Evolutionary conservation across 1,284 basidiomycete genomes (phyloP).

Genomic region (Vanrija sp.): DNA sequence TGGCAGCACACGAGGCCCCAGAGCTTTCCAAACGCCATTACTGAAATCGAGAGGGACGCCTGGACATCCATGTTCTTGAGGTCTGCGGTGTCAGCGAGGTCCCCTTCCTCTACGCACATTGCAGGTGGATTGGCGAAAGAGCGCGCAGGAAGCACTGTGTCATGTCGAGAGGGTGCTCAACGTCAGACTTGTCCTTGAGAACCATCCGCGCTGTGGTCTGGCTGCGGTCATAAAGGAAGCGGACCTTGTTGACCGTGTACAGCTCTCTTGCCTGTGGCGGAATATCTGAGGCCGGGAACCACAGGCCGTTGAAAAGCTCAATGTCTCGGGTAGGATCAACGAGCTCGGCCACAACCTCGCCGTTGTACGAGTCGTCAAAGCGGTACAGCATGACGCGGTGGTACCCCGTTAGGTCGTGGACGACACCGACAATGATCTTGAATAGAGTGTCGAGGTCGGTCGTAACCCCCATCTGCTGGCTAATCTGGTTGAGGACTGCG

Average conservation of each 20-base stretch:
- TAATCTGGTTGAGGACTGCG: conserved; percentile 74
- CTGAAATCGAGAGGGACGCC: conserved; percentile 82
- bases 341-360: conserved; percentile 74
- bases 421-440: conserved; percentile 71
- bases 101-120: conserved; percentile 56
- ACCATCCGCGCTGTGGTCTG: conserved; percentile 75
- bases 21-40: conserved; percentile 74
- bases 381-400: conserved; percentile 87
- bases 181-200: conserved; percentile 61
- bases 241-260: conserved; percentile 68
- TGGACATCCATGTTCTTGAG: conserved; percentile 75
- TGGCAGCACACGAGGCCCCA: conserved; percentile 86
- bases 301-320: conserved; percentile 62
- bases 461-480: conserved; percentile 73
- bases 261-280: conserved; percentile 58
- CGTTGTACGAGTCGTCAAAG: conserved; percentile 54
- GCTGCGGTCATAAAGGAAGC: conserved; percentile 72
- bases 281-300: conserved; percentile 60
- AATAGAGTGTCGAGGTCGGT: conserved; percentile 68
- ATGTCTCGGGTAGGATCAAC: conserved; percentile 77
- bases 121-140: conserved; percentile 85
- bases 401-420: conserved; percentile 78
- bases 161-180: conserved; percentile 77
- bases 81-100: conserved; percentile 51
- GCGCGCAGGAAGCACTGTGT: conserved; percentile 80